Evolutionary conservation across 2,329 filamentous ascomycete genomes (phyloP).

Genomic region (Penicillium griseofulvum): DNA sequence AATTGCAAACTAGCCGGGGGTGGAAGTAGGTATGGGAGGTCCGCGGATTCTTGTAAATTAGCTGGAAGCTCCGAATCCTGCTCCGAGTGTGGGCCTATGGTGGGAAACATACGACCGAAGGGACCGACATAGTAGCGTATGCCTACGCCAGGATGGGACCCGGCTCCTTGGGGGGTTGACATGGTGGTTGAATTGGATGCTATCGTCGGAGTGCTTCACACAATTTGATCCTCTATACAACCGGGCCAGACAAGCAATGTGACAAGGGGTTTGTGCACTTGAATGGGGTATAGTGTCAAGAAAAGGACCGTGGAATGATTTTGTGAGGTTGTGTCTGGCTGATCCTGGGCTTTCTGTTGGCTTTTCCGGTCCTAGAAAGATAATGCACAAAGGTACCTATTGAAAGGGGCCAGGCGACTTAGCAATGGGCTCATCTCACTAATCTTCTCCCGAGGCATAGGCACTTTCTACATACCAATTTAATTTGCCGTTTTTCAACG

Average conservation of each 20-base stretch:
- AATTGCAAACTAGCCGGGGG: conserved; percentile 37
- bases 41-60: conserved; percentile 33
- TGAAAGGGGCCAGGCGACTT: neutral
- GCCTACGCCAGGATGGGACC: neutral
- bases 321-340: neutral
- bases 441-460: neutral
- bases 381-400: neutral
- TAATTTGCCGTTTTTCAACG: no score
- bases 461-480: conserved; percentile 1
- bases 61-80: conserved; percentile 28
- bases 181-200: conserved; percentile 22
- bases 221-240: conserved; percentile 15
- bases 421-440: neutral
- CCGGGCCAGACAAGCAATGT: neutral
- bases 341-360: neutral
- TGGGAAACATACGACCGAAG: conserved; percentile 41
- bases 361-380: neutral
- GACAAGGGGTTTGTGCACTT: neutral
- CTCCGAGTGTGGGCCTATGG: conserved; percentile 24
- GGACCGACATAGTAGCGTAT: conserved; percentile 36
- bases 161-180: conserved; percentile 19
- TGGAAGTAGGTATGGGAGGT: conserved; percentile 41
- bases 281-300: neutral
- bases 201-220: conserved; percentile 2
- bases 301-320: neutral